Base-by-base conservation (phyloP, 2,329 filamentous ascomycete genomes). In the Trichoderma koningiopsis region DNA sequence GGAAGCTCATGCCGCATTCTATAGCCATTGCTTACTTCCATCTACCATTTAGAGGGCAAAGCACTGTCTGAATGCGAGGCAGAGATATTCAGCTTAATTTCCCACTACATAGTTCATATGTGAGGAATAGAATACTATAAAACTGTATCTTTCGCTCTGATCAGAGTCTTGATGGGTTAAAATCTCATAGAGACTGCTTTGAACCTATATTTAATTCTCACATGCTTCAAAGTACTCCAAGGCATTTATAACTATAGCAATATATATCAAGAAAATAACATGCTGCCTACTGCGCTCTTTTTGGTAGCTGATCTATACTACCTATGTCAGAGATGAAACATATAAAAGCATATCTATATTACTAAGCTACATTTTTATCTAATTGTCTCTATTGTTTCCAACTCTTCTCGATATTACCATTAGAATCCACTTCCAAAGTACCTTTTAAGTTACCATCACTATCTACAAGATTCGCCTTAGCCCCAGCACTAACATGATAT, bases 391-490 rank as follows among this genome's bases (percentile, higher is more conserved):
- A 22, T 53, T 31, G 4, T 10, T 6, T 19, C 24, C 33, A 4
- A 29, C 11, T 59, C 49, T 19, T 24, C 35, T 3, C 6, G 47
- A 53, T 24, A 63, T 63, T 0, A 53, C n/a, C 3, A 31, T 58
- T 49, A 10, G 53, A n/a, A 31, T 29, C 63, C 3, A 66, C 35
- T 22, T 62, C 33, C 52, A 68, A n/a, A 11, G 16, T 29, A 6
- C 61, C 68, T 33, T 24, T 58, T 19, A 16, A 22, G 35, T 79
- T 79, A 1, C 85, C 84, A 3, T 83, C 77, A 1, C 74, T 79
- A 71, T 84, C 80, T 1, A 86, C 79, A 4, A 87, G 68, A 1
- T 77, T 76, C 0, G 82, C 76, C 70, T 76, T 82, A 2, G 83
- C 79, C 0, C 83, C 83, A 27, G 80, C 74, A 2, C 70, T 74